Percentiles rank a stretch among this genome's conserved stretches.
Conservation (phyloP, 2,329 filamentous ascomycete species). For the Ophiocordyceps camponoti-floridani region DNA sequence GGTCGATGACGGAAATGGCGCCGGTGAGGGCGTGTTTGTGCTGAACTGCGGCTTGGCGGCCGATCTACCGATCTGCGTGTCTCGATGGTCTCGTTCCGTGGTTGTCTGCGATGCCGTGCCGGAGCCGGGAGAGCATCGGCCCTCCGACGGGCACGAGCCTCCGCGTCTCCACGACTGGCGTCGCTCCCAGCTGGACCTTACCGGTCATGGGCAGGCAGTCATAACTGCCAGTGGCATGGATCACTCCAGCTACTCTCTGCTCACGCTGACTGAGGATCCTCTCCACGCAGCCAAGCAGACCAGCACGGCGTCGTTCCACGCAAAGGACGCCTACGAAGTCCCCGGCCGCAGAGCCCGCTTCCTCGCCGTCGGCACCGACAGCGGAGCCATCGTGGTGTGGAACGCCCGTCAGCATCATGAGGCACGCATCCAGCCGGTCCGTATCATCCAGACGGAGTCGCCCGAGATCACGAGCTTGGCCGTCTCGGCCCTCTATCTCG, state of each 20-base stretch:
- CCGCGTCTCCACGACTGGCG: constrained; percentile 14
- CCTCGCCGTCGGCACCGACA: constrained; percentile 63
- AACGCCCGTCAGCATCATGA: constrained; percentile 49
- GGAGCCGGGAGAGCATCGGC: no score
- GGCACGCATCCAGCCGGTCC: constrained; percentile 46
- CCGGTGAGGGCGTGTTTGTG: constrained; percentile 61
- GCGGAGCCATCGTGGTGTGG: constrained; percentile 67
- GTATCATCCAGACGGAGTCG: constrained; percentile 77
- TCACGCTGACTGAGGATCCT: constrained; percentile 65
- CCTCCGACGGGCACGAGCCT: not conserved
- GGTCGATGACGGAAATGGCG: constrained; percentile 55
- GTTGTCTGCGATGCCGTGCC: not conserved
- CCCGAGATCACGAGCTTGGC: constrained; percentile 72
- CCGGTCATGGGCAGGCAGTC: constrained; percentile 36
- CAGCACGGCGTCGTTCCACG: constrained; percentile 22
- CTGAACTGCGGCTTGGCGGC: constrained; percentile 55
- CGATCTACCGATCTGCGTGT: constrained; percentile 24
- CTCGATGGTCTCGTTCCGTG: constrained; percentile 23
- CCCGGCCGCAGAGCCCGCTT: constrained; percentile 74
- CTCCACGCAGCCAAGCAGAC: constrained; percentile 26
- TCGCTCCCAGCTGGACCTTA: constrained; percentile 23
- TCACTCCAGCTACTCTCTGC: constrained; percentile 49
- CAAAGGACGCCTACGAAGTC: constrained; percentile 36
- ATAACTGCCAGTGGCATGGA: constrained; percentile 61
- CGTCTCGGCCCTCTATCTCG: constrained; percentile 68